phyloP scores from a whole-genome alignment of 371 early-diverging fungal species.

The Syncephalastrum contaminatum region DNA sequence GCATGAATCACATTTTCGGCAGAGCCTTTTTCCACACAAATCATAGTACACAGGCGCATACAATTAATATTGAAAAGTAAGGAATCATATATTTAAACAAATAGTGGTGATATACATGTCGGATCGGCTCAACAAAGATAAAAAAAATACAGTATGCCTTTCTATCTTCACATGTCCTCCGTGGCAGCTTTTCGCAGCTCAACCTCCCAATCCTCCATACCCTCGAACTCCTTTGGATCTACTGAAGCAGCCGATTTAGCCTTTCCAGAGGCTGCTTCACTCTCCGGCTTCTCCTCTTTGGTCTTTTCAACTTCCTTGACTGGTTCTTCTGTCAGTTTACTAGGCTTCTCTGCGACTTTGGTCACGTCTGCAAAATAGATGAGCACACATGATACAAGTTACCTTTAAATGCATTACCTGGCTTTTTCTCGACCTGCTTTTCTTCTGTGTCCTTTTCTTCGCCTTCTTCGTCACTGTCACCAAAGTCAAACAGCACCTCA shows the following conservation, averaged over 20 bases:
- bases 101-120: too few species aligned
- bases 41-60: too few species aligned
- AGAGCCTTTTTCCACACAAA: too few species aligned
- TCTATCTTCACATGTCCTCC: slow-evolving; percentile 1
- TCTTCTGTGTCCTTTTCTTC: slow-evolving; percentile 4
- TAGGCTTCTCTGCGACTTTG: too few species aligned
- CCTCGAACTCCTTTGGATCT: slow-evolving; percentile 18
- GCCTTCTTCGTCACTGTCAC: slow-evolving; percentile 19
- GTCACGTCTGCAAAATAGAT: not conserved
- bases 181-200: slow-evolving; percentile 35
- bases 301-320: slow-evolving; percentile 2
- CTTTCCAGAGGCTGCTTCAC: too few species aligned
- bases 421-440: slow-evolving; percentile 2
- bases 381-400: not conserved
- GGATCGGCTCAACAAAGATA: too few species aligned
- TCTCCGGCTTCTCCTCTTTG: slow-evolving; percentile 4
- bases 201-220: slow-evolving; percentile 47
- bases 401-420: too few species aligned
- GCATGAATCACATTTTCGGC: too few species aligned
- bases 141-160: too few species aligned
- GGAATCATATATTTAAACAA: too few species aligned
- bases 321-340: not conserved
- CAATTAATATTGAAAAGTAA: too few species aligned
- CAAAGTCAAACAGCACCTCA: slow-evolving; percentile 35
- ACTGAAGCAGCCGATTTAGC: not conserved